A percentile compares a stretch with the other conserved stretches of the same genome.
These are phyloP conservation scores for Lactifluus rugatus DNA, from an alignment of 768 basidiomycete genomes.

Conservation along the genomic window DNA sequence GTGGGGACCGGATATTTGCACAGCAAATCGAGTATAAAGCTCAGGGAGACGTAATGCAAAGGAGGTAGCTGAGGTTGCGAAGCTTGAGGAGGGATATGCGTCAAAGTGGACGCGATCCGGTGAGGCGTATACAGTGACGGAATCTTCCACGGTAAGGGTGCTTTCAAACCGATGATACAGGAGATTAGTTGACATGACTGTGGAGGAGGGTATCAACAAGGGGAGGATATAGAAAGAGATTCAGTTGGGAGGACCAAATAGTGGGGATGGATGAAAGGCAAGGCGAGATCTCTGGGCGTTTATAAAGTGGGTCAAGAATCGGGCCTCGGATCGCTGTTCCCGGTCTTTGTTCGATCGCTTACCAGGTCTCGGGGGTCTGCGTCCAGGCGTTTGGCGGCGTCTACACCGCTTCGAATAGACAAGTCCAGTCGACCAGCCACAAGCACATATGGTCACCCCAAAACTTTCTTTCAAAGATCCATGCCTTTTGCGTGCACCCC, in stretches of 20 bases:
- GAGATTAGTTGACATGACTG: not conserved
- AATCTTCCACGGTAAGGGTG: not conserved
- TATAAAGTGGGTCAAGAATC: not conserved
- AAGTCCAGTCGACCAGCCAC: not conserved
- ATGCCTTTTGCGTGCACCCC: not conserved
- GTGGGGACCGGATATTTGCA: not conserved
- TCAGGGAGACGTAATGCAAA: fast-evolving
- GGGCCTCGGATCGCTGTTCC: constrained; percentile 4
- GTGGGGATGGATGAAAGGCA: constrained; percentile 6
- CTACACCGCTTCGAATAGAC: not conserved
- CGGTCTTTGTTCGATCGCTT: constrained; percentile 9
- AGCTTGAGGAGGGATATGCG: not conserved
- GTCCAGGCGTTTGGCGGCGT: constrained; percentile 8
- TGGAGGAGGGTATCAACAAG: not conserved
- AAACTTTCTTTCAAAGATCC: not conserved
- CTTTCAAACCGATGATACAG: not conserved
- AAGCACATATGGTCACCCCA: constrained; percentile 1
- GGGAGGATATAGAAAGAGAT: not conserved
- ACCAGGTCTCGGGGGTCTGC: not conserved
- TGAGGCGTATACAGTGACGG: not conserved
- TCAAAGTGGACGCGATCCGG: not conserved
- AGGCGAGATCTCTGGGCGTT: not conserved
- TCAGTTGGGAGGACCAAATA: not conserved
- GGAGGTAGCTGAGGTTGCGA: not conserved
- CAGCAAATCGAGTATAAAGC: not conserved